Evolutionary conservation across 495 filamentous ascomycete species (phyloP), one percentile per base, ranked within the genome.

Genomic region (Daldinia loculata): DNA sequence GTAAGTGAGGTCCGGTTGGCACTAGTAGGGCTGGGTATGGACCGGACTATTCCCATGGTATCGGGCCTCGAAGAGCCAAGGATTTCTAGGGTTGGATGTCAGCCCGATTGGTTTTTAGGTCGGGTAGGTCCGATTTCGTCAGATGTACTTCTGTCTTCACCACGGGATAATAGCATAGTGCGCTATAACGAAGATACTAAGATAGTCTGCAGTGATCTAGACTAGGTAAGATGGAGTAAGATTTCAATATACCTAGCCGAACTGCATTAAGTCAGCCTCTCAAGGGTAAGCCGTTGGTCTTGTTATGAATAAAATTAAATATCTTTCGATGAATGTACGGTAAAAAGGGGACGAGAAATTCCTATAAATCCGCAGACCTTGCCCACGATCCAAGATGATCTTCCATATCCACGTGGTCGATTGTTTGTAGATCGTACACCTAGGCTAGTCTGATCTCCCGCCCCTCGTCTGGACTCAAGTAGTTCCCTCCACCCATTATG

Each of bases 11-110:
- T 48, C 19, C 50, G 12, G 14, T 6, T 12, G 24, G 24, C 9
- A 27, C 50, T 52, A 52, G 50, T 52, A 52, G 11, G 55, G 45
- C 43, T 66, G 34, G 17, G 36, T n/a, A 17, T 34, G 9, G 41
- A 17, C 45, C 24, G 32, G 34, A 45, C 41, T 67, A 67, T 56
- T 61, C 6, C 48, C 48, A 30, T 56, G 64, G 56, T 17, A 8
- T 22, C 14, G 50, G 56, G 6, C 1, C 38, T 48, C 17, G 26
- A 8, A 39, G 19, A 22, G n/a, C 11, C 39, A 51, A 3, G 30
- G 29, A 38, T 61, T 61, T 26, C 19, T 56, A 12, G 50, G 50
- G 24, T n/a, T 29, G 14, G 27, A 4, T 29, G 27, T 29, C 4
- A 29, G 6, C 5, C 27, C 43, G 63, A 66, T 59, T 66, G 45